A percentile compares a stretch with the other conserved stretches of the same genome.
Conservation (phyloP, 208 protist species). For the Trypanosoma congolense region DNA sequence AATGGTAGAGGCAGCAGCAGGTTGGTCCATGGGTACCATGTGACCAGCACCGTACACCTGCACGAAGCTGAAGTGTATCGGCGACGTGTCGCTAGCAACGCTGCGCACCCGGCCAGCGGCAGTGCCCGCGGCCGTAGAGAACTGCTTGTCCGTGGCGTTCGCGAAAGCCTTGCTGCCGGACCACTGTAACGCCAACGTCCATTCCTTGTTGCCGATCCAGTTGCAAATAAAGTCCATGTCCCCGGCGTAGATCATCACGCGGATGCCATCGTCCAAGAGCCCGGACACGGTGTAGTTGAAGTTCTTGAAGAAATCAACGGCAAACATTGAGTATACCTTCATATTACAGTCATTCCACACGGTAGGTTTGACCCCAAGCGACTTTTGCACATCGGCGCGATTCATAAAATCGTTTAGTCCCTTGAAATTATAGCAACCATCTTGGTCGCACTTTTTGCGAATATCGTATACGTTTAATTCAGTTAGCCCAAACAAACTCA, state of each 20-base stretch:
- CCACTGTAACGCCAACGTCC: constrained; percentile 73
- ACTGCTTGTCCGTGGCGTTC: constrained; percentile 29
- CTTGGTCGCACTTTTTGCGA: too few relatives aligned
- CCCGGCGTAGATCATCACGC: constrained; percentile 89
- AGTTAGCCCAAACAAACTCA: too few relatives aligned
- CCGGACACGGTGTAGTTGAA: constrained; percentile 59
- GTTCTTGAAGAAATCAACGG: constrained; percentile 56
- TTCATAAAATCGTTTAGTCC: too few relatives aligned
- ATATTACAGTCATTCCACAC: constrained; percentile 61
- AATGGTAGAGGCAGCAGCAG: constrained; percentile 39
- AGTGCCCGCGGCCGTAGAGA: constrained; percentile 11
- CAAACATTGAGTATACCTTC: constrained; percentile 37
- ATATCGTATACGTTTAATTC: too few relatives aligned
- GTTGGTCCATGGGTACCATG: constrained; percentile 89
- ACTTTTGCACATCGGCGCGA: too few relatives aligned
- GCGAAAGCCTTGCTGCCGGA: constrained; percentile 49
- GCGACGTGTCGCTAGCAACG: constrained; percentile 13
- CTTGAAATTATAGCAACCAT: too few relatives aligned
- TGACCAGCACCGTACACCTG: constrained; percentile 78
- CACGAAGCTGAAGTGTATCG: constrained; percentile 67
- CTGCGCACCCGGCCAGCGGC: constrained; percentile 24
- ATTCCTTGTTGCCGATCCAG: constrained; percentile 87
- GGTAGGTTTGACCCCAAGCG: too few relatives aligned
- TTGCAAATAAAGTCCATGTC: constrained; percentile 92
- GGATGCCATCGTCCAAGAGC: constrained; percentile 54